Base-by-base conservation (phyloP, 1,284 basidiomycete genomes). In the Porogramme epimiltina region DNA sequence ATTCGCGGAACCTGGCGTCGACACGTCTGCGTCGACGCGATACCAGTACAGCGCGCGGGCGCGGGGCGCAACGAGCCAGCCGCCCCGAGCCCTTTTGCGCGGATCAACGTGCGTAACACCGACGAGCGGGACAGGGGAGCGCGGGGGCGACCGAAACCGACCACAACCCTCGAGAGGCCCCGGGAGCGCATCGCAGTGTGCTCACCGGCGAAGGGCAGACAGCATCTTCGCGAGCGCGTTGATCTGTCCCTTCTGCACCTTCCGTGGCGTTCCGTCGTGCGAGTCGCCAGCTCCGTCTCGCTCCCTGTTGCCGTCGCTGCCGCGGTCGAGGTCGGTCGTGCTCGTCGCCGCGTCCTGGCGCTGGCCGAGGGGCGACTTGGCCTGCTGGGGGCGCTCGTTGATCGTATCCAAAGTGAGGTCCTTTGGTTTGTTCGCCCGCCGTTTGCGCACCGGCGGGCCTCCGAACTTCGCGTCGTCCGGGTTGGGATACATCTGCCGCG, bases 191-290 rank as follows among this genome's bases (percentile, higher is more conserved):
- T 47, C 47, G 34, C 15, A 40, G 28, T 13, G 43, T 45, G 59
- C 61, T 78, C 70, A 88, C 64, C 84, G 82, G 64, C 86, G 78
- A 70, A 89, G 70, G 45, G 87, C 87, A 55, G 85, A 89, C 56
- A 91, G 73, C 87, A 91, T 89, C 81, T 91, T 91, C 57, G 87
- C 88, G 62, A 91, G 74, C 34, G 89, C 80, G 61, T 87, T 86
- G 75, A 91, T 91, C 76, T 91, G 89, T 49, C 85, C 87, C 70
- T 85, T 90, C 74, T 89, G 87, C 65, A 90, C 87, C 74, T 89
- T 91, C 77, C 87, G 85, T 58, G 83, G 82, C 43, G 64, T 60
- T 58, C 47, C 67, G 52, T 57, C 59, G 28, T 54, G 47, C 52
- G 42, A 42, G 22, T 55, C 63, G n/a, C 28, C 51, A n/a, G n/a